phyloP scores from a whole-genome alignment of 805 yeast genomes.

The Saturnispora halmiae region DNA sequence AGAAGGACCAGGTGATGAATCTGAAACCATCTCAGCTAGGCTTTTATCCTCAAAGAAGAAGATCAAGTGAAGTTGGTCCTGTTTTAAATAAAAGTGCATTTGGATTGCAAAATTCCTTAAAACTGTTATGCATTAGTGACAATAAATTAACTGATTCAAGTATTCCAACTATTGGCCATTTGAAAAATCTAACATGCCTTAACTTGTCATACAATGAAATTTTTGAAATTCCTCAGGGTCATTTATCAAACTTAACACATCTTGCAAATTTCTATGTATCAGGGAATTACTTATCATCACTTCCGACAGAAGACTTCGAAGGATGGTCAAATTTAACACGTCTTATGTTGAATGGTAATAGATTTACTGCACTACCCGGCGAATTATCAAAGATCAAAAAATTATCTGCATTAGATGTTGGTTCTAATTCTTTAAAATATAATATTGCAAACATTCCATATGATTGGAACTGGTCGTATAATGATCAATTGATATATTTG shows the following conservation, averaged over 20 bases:
- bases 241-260: slow-evolving; percentile 43
- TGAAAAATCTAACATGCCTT: slow-evolving; percentile 49
- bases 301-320: slow-evolving; percentile 83
- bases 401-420: slow-evolving; percentile 73
- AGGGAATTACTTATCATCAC: slow-evolving; percentile 69
- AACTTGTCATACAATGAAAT: slow-evolving; percentile 81
- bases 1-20: slow-evolving; percentile 1
- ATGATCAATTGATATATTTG: slow-evolving; percentile 62
- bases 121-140: slow-evolving; percentile 62
- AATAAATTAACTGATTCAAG: slow-evolving; percentile 74
- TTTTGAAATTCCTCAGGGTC: slow-evolving; percentile 73
- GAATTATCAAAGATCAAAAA: slow-evolving; percentile 64
- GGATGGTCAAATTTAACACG: slow-evolving; percentile 46
- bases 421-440: slow-evolving; percentile 82
- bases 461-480: slow-evolving; percentile 97
- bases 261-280: slow-evolving; percentile 65
- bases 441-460: slow-evolving; percentile 91
- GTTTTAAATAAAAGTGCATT: slow-evolving; percentile 4
- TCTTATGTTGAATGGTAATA: slow-evolving; percentile 72
- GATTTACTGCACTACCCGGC: slow-evolving; percentile 78
- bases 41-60: slow-evolving; percentile 9
- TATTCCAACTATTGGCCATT: slow-evolving; percentile 55
- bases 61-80: slow-evolving; percentile 13
- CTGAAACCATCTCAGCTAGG: neutral
- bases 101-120: slow-evolving; percentile 29